Base-by-base conservation (phyloP, 192 early-diverging fungal species). In the Coemansia sp. region DNA sequence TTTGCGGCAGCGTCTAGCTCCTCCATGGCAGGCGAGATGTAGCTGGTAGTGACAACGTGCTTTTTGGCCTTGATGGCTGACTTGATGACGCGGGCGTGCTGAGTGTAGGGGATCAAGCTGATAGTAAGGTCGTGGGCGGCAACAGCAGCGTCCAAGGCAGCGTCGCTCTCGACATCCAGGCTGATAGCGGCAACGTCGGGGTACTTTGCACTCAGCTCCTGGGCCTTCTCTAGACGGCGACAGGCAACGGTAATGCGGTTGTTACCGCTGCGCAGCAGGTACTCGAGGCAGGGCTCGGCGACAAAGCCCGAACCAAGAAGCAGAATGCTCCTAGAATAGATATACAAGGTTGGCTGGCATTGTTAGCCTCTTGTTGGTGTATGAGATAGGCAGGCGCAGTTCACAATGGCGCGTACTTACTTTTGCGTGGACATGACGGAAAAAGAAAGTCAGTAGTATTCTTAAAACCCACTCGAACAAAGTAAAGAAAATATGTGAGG, bases 251-350 rank as follows among this genome's bases (percentile, higher is more conserved):
- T 98, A 25, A 99, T 68, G 67, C 89, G 80, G 87, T 95, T 95
- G 66, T 97, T 92, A 10, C 91, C 87, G 73, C 90, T 87, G 65
- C 95, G 93, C 64, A 95, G 85, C 31, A 99, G 89, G 84, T 96
- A 98, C 70, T 94, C 90, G 61, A 93, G 90, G 74, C 93, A 92
- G 38, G 98, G 98, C 70, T 91, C 94, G 70, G 98, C 96, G 51
- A 99, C 98, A 79, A 94, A 99, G 63, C 98, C 98, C 38, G 94
- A 92, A 55, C 98, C 98, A 64, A 99, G 90, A 29, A 99, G 90
- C 68, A 99, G 89, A 78, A 99, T 95, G 63, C 91, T 93, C 74
- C 89, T 92, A 73, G 14, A 55, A 25, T 21, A 37, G 27, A 55
- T 3, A 63, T 17, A 67, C 5, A 48, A 9, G 60, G 42, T 9